Conservation (phyloP, 306 rosid genomes). For the Astragalus membranaceus region DNA sequence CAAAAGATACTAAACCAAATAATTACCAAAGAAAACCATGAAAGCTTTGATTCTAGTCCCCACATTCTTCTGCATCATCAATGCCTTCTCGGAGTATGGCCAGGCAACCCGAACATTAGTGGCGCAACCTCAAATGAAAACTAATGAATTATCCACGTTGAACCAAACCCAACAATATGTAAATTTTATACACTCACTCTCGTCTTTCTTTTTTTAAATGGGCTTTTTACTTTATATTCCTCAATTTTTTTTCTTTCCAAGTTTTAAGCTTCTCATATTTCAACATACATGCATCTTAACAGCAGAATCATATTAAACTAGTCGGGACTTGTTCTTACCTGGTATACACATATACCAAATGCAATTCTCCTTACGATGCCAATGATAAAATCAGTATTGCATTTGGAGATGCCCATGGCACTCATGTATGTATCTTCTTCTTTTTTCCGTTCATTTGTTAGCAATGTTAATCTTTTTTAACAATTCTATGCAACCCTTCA, state of each 20-base stretch:
- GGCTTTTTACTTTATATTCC: no score
- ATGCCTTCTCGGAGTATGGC: neutral
- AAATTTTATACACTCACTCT: neutral
- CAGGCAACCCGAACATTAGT: constrained; percentile 21
- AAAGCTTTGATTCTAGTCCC: neutral
- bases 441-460: no score
- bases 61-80: neutral
- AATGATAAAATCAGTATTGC: constrained; percentile 54
- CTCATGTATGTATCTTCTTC: constrained; percentile 55
- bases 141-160: constrained; percentile 34
- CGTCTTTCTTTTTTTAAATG: neutral
- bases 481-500: no score
- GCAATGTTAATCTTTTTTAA: no score
- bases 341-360: constrained; percentile 60
- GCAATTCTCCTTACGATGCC: constrained; percentile 52
- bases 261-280: no score
- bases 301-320: constrained; percentile 22
- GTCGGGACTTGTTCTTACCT: constrained; percentile 47
- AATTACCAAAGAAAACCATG: no score
- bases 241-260: no score
- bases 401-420: constrained; percentile 75
- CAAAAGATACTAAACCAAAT: no score
- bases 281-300: no score
- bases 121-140: constrained; percentile 20
- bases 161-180: constrained; percentile 26